A percentile compares a stretch with the other conserved stretches of the same genome.
These are phyloP conservation scores for Penicillium pulvis DNA, from an alignment of 495 filamentous ascomycete species.

Conservation along the genomic window DNA sequence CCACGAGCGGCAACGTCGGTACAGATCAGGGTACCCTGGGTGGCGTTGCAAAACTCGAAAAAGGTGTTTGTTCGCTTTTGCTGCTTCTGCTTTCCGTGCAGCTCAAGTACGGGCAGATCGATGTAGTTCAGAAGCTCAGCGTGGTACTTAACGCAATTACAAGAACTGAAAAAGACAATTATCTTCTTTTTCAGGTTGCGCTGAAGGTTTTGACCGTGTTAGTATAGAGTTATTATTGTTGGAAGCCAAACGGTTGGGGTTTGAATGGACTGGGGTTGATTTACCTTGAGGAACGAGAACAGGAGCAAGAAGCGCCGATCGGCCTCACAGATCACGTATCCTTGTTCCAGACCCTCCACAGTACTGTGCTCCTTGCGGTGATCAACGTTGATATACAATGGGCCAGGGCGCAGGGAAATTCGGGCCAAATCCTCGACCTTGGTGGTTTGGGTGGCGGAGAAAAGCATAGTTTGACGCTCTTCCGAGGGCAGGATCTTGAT, in stretches of 20 bases:
- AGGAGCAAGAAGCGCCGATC: conserved; percentile 93
- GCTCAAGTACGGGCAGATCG: conserved; percentile 76
- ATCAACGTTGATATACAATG: conserved; percentile 95
- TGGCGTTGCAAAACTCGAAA: conserved; percentile 97
- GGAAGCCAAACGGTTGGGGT: too few relatives aligned
- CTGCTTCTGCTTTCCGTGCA: conserved; percentile 95
- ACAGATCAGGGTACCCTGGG: conserved; percentile 86
- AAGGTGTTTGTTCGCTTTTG: conserved; percentile 97
- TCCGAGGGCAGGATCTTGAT: conserved; percentile 91
- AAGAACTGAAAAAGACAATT: conserved; percentile 95
- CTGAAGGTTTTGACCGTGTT: conserved; percentile 7
- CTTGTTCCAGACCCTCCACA: conserved; percentile 91
- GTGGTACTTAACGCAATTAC: conserved; percentile 93
- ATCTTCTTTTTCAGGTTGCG: conserved; percentile 90
- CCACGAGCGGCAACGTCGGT: conserved; percentile 96
- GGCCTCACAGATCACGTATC: conserved; percentile 89
- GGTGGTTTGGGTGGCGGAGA: conserved; percentile 96
- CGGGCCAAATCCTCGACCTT: conserved; percentile 96
- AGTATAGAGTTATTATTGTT: too few relatives aligned
- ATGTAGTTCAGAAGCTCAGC: conserved; percentile 94
- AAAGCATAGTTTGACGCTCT: conserved; percentile 92
- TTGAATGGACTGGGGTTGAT: too few relatives aligned
- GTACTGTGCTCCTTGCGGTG: conserved; percentile 77
- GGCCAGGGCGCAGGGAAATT: conserved; percentile 88
- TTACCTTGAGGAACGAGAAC: conserved; percentile 85